Conservation (phyloP, 2,329 filamentous ascomycete genomes). For the Penicillium sp. region DNA sequence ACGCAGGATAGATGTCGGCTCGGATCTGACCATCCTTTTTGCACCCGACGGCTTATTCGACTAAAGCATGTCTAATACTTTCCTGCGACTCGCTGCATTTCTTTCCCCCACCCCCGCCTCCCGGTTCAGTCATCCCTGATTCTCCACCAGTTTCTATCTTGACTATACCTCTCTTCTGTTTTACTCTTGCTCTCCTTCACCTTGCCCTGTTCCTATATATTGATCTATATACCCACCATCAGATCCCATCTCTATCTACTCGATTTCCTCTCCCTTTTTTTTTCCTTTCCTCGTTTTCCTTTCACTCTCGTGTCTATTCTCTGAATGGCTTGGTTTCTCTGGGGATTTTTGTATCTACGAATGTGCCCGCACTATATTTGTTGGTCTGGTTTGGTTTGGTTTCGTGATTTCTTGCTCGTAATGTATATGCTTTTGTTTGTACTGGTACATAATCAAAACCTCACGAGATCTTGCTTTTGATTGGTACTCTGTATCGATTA, state of each 20-base stretch:
- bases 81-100: conserved; percentile 19
- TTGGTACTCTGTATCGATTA: not conserved
- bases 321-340: conserved; percentile 17
- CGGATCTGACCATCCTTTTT: conserved; percentile 1
- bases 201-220: conserved; percentile 8
- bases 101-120: conserved; percentile 5
- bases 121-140: conserved; percentile 6
- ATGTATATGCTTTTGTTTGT: conserved; percentile 15
- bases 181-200: not conserved
- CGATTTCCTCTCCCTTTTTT: not conserved
- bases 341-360: conserved; percentile 29
- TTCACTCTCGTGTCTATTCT: conserved; percentile 13
- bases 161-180: not conserved
- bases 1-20: conserved; percentile 17
- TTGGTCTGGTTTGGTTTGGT: conserved; percentile 3
- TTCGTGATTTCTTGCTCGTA: conserved; percentile 14
- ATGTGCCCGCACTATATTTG: conserved; percentile 7
- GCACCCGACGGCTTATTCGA: not conserved
- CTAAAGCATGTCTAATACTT: not conserved
- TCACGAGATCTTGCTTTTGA: not conserved
- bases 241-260: conserved; percentile 14
- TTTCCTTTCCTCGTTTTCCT: conserved; percentile 6
- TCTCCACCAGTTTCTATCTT: conserved; percentile 2
- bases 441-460: conserved; percentile 6
- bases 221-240: conserved; percentile 32